phyloP scores from a whole-genome alignment of 768 basidiomycete genomes.

The Cubamyces sp. region DNA sequence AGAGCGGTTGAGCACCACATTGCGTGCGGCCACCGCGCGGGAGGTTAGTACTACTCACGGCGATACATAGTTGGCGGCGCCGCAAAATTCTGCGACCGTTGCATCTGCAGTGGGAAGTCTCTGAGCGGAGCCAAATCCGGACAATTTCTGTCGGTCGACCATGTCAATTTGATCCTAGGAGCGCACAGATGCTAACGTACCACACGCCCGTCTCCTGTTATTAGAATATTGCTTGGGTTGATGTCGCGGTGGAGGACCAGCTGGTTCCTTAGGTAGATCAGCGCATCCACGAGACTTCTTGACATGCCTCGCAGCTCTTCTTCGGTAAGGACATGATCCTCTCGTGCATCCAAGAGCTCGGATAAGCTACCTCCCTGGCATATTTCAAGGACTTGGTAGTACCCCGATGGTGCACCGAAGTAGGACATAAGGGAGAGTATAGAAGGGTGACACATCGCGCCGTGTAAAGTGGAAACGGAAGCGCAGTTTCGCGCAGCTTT shows the following conservation, averaged over 20 bases:
- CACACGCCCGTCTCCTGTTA: conserved; percentile 44
- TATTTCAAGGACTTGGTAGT: conserved; percentile 50
- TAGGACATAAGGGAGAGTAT: conserved; percentile 50
- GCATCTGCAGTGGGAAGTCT: conserved; percentile 33
- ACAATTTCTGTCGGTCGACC: conserved; percentile 44
- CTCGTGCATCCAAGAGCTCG: conserved; percentile 34
- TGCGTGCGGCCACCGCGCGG: no score
- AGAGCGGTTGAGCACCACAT: background rate
- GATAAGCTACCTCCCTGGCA: conserved; percentile 46
- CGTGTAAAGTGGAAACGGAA: conserved; percentile 39
- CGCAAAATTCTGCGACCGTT: conserved; percentile 26
- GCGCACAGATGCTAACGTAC: conserved; percentile 36
- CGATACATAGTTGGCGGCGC: conserved; percentile 40
- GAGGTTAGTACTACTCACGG: conserved; percentile 40
- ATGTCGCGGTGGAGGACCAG: conserved; percentile 50
- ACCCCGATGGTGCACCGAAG: conserved; percentile 39
- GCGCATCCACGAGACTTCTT: conserved; percentile 45
- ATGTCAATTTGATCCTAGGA: background rate
- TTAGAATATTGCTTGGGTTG: conserved; percentile 42
- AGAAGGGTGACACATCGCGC: conserved; percentile 51
- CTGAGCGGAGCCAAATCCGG: conserved; percentile 45
- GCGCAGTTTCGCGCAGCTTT: conserved; percentile 1
- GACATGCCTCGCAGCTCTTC: conserved; percentile 42
- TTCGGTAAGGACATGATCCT: conserved; percentile 36
- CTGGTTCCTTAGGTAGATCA: conserved; percentile 48